A percentile compares a stretch with the other conserved stretches of the same genome.
phyloP scores from a whole-genome alignment of 352 stramenopile species.

The Peronospora destructor region DNA sequence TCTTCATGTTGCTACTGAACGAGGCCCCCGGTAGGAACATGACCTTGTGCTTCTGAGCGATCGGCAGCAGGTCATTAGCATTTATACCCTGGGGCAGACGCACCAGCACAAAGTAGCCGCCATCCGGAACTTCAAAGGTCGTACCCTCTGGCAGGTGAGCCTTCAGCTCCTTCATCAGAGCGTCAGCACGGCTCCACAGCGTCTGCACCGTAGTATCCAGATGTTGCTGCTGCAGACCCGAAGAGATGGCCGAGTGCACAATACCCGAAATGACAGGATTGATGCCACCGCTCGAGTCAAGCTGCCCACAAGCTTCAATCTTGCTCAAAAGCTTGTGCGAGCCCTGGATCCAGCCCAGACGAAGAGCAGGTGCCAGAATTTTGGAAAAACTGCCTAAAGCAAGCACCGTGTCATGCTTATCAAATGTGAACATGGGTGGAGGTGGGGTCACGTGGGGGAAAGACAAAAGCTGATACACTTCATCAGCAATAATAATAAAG shows the following conservation, averaged over 20 bases:
- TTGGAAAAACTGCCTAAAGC: slow-evolving; percentile 93
- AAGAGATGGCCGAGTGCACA: slow-evolving; percentile 63
- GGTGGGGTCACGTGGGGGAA: slow-evolving; percentile 82
- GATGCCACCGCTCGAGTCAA: slow-evolving; percentile 90
- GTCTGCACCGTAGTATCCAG: slow-evolving; percentile 67
- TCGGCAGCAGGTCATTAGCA: slow-evolving; percentile 61
- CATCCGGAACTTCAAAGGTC: slow-evolving; percentile 75
- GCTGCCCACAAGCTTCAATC: slow-evolving; percentile 81
- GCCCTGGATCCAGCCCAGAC: slow-evolving; percentile 84
- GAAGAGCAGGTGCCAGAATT: slow-evolving; percentile 89
- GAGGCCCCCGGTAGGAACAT: slow-evolving; percentile 76
- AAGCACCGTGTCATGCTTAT: slow-evolving; percentile 73
- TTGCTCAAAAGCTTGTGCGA: slow-evolving; percentile 63
- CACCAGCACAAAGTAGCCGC: slow-evolving; percentile 88
- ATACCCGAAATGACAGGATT: slow-evolving; percentile 89
- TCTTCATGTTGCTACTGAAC: slow-evolving; percentile 83
- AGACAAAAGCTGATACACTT: slow-evolving; percentile 94
- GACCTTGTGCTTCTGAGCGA: slow-evolving; percentile 84
- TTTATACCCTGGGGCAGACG: slow-evolving; percentile 71
- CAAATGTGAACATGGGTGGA: slow-evolving; percentile 82
- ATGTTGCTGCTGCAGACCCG: slow-evolving; percentile 68
- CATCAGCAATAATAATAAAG: slow-evolving; percentile 89
- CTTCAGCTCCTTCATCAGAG: slow-evolving; percentile 74
- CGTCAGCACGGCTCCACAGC: slow-evolving; percentile 64
- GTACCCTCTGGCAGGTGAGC: slow-evolving; percentile 40